Conservation (phyloP, 2,329 filamentous ascomycete species). For the Colletotrichum aenigma region DNA sequence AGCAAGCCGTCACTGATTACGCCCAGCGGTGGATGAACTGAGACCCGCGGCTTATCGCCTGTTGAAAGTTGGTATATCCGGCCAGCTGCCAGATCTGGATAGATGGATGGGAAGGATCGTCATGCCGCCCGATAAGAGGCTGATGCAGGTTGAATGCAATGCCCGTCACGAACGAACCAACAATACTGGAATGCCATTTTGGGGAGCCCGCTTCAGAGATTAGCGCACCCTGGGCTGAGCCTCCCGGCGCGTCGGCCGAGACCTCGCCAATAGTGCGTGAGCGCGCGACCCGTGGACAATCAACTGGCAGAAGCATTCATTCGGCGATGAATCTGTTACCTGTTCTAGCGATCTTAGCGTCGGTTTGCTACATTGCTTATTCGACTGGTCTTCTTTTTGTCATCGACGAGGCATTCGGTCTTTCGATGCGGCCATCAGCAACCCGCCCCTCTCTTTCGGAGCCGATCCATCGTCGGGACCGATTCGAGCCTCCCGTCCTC, state of each 20-base stretch:
- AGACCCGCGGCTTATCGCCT: neutral
- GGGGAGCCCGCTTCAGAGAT: neutral
- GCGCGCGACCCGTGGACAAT: neutral
- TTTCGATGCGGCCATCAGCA: neutral
- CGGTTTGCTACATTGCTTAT: neutral
- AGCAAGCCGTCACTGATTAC: neutral
- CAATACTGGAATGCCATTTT: neutral
- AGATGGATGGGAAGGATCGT: neutral
- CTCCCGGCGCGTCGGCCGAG: neutral
- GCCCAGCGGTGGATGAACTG: neutral
- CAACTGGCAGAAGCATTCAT: neutral
- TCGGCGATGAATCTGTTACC: neutral
- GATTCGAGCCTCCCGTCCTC: neutral
- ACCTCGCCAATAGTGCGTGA: neutral
- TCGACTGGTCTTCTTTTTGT: neutral
- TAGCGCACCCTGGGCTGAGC: neutral
- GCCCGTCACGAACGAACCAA: neutral
- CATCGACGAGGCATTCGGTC: neutral
- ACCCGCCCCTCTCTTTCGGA: neutral
- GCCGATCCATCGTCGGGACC: neutral
- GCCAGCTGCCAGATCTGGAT: slow-evolving; percentile 8
- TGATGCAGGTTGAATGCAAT: neutral
- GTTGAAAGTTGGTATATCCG: neutral
- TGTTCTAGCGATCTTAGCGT: neutral
- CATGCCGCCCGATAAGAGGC: neutral